Base-by-base conservation (phyloP, 2,329 filamentous ascomycete species). In the Raffaelea arxii region DNA sequence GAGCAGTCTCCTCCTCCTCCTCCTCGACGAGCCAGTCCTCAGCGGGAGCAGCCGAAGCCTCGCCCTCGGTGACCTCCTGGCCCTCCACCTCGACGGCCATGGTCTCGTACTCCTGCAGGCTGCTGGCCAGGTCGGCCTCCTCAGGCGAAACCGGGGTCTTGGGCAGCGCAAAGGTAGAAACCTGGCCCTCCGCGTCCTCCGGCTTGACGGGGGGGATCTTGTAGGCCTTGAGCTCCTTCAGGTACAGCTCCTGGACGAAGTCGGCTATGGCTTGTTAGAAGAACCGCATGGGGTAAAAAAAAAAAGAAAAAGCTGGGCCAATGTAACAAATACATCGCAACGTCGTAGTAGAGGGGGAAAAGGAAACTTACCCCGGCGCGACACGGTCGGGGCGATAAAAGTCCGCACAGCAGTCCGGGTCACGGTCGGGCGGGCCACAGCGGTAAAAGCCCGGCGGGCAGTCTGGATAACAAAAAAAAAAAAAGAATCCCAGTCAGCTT, bases 221-320 rank as follows among this genome's bases (percentile, higher is more conserved):
- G 84, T 95, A 97, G 70, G 81, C 80, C 74, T 91, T 92, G 65
- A 98, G 82, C 72, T 97, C 90, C 68, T 84, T 85, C 59, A 98
- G 82, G 78, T 98, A 98, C 64, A 98, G 80, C 66, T 97, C 91
- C 72, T 97, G 92, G 60, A 98, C 87, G 62, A 95, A 81, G 69
- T 98, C 92, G 80, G 87, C 92, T 97, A 44, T 23, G 27, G 38
- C 63, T 58, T 64, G 56, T 16, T 7, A 36, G 16, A 6, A 36
- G 7, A n/a, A 6, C 7, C 32, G 19, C 7, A 36, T 36, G 32
- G 7, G 32, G 32, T 7, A 36, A 18, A 12, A 9, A 7, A 16
- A n/a, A 18, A 18, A 36, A 36, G 32, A 36, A 9, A 18, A 36
- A 18, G 32, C 16, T 18, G 32, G 6, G 7, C 27, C 10, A 32